Evolutionary conservation across 2,329 filamentous ascomycete species (phyloP).

Genomic region (Diaporthe citrichinensis): DNA sequence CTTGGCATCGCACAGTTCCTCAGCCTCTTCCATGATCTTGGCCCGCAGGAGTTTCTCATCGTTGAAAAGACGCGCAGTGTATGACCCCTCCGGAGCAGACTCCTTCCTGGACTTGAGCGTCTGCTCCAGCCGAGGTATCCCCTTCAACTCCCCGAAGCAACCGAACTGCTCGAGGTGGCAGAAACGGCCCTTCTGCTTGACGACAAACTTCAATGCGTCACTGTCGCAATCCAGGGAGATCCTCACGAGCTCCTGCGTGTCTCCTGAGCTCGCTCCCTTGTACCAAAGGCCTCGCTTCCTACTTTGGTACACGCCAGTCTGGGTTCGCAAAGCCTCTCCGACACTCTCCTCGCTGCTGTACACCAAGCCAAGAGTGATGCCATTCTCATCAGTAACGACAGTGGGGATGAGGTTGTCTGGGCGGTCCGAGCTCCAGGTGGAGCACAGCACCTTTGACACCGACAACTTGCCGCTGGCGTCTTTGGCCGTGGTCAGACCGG

Average conservation of each 20-base stretch:
- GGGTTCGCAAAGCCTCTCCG: conserved; percentile 84
- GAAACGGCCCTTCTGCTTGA: conserved; percentile 92
- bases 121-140: conserved; percentile 87
- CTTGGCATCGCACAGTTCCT: conserved; percentile 91
- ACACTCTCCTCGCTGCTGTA: conserved; percentile 96
- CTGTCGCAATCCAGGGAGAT: conserved; percentile 93
- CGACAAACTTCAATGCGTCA: conserved; percentile 91
- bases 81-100: conserved; percentile 89
- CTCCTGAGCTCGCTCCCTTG: conserved; percentile 94
- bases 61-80: conserved; percentile 92
- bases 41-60: conserved; percentile 90
- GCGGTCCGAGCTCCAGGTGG: conserved; percentile 84
- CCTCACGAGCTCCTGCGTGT: conserved; percentile 89
- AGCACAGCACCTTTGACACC: conserved; percentile 78
- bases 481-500: conserved; percentile 77
- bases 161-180: conserved; percentile 94
- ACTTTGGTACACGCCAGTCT: conserved; percentile 92
- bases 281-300: conserved; percentile 96
- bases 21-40: conserved; percentile 99
- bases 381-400: conserved; percentile 90
- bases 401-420: conserved; percentile 89
- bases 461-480: conserved; percentile 73
- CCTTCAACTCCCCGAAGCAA: conserved; percentile 89
- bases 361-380: conserved; percentile 87
- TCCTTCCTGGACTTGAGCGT: conserved; percentile 86